Percentiles rank a stretch among this genome's conserved stretches.
These are phyloP conservation scores for slime mould (Dictyostelium discoideum) DNA, from an alignment of 78 protist species.

Conservation along the genomic window DNA sequence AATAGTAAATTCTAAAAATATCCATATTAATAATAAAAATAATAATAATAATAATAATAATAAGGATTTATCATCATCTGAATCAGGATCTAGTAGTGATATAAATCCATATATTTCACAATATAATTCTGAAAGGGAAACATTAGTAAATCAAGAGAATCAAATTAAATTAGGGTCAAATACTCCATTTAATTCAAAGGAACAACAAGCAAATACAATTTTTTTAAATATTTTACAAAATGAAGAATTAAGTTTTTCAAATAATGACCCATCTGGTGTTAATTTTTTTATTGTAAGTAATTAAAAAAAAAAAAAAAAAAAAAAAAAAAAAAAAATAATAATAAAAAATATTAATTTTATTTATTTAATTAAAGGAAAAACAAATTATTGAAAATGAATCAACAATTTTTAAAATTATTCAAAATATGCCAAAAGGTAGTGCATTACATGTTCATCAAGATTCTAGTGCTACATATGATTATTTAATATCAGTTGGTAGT, in stretches of 20 bases:
- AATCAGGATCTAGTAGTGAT: not conserved
- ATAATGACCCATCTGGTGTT: constrained; percentile 48
- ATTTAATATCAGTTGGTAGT: constrained; percentile 22
- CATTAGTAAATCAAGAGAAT: constrained; percentile 14
- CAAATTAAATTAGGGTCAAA: constrained; percentile 1
- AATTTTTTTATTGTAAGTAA: constrained; percentile 29
- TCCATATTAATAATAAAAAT: not conserved
- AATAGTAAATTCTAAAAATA: not conserved
- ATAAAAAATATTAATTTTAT: too few species aligned
- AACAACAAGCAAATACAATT: constrained; percentile 36
- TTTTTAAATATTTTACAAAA: constrained; percentile 20
- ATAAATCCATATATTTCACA: not conserved
- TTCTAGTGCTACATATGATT: constrained; percentile 39
- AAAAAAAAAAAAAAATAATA: too few species aligned
- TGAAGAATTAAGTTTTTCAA: constrained; percentile 40
- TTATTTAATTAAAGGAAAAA: not conserved
- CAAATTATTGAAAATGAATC: constrained; percentile 16
- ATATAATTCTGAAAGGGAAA: not conserved
- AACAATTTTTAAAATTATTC: constrained; percentile 3
- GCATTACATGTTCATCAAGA: constrained; percentile 63
- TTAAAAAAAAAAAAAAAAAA: too few species aligned
- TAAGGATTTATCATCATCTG: not conserved
- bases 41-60: not conserved
- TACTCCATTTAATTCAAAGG: constrained; percentile 10
- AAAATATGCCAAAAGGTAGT: constrained; percentile 65